These are phyloP conservation scores for Podospora didyma DNA, from an alignment of 495 filamentous ascomycete species.

Conservation along the genomic window DNA sequence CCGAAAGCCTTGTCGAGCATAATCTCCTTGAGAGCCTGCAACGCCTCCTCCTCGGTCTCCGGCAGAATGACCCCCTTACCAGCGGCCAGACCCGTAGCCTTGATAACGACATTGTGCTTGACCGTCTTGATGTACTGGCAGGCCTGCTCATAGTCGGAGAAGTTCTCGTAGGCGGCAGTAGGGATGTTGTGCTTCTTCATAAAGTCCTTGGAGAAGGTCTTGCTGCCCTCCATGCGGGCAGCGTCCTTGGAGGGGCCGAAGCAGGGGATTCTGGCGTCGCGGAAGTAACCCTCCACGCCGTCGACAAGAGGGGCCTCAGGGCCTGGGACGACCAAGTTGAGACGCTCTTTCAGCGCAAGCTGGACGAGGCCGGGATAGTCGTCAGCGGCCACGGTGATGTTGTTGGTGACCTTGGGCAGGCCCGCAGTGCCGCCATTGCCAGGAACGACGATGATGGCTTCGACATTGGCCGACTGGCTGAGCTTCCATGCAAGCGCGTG, in stretches of 20 bases:
- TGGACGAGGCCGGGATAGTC: conserved; percentile 74
- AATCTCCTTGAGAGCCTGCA: conserved; percentile 75
- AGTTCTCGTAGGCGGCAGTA: conserved; percentile 86
- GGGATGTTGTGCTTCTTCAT: conserved; percentile 90
- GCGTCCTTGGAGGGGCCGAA: conserved; percentile 87
- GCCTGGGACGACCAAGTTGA: conserved; percentile 87
- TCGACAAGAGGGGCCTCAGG: conserved; percentile 93
- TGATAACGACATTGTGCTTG: conserved; percentile 78
- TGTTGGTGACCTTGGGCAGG: conserved; percentile 68
- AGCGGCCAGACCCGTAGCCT: conserved; percentile 80
- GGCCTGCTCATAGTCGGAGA: conserved; percentile 75
- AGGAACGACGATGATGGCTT: conserved; percentile 62
- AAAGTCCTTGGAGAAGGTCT: conserved; percentile 97
- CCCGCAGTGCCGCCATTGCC: conserved; percentile 89
- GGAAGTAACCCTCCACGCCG: conserved; percentile 82
- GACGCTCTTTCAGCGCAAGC: conserved; percentile 54
- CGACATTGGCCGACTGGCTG: conserved; percentile 66
- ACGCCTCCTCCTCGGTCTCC: conserved; percentile 72
- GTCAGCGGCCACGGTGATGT: conserved; percentile 59
- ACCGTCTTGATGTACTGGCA: conserved; percentile 70
- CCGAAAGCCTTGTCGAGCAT: conserved; percentile 90
- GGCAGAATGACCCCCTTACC: conserved; percentile 94
- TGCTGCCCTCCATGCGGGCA: conserved; percentile 90
- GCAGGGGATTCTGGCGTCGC: conserved; percentile 68
- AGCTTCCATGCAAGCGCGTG: conserved; percentile 96